phyloP scores from a whole-genome alignment of 352 stramenopile species.

The Globisporangium viniferum region DNA sequence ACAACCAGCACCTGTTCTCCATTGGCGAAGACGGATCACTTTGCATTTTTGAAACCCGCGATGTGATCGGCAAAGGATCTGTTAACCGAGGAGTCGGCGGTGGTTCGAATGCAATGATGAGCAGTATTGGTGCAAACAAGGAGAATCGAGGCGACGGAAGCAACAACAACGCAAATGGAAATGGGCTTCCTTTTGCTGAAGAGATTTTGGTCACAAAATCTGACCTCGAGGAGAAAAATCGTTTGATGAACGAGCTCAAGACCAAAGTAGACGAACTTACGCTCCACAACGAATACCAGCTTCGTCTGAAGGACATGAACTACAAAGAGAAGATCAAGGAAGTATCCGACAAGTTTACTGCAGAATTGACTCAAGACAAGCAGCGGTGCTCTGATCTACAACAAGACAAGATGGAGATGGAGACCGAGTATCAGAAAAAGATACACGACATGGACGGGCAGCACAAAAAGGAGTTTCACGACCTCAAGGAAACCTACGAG shows the following conservation, averaged over 20 bases:
- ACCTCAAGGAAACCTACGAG: slow-evolving; percentile 90
- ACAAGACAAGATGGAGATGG: slow-evolving; percentile 90
- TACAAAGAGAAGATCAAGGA: slow-evolving; percentile 96
- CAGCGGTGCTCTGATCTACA: slow-evolving; percentile 88
- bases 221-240: slow-evolving; percentile 92
- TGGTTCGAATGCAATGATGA: slow-evolving; percentile 28
- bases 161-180: slow-evolving; percentile 37
- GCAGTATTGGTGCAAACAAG: slow-evolving; percentile 25
- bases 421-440: slow-evolving; percentile 90
- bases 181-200: slow-evolving; percentile 81
- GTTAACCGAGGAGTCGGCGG: slow-evolving; percentile 25
- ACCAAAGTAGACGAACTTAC: slow-evolving; percentile 94
- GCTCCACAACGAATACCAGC: slow-evolving; percentile 94
- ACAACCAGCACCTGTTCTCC: slow-evolving; percentile 93
- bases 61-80: slow-evolving; percentile 46
- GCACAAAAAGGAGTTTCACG: slow-evolving; percentile 88
- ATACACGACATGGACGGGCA: slow-evolving; percentile 87
- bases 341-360: slow-evolving; percentile 91
- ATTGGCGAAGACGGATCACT: slow-evolving; percentile 90
- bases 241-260: slow-evolving; percentile 91
- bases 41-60: slow-evolving; percentile 88
- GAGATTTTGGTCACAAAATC: slow-evolving; percentile 93
- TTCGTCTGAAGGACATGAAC: slow-evolving; percentile 94
- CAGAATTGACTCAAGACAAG: slow-evolving; percentile 92
- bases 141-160: slow-evolving; percentile 21